Conservation (phyloP, 495 filamentous ascomycete genomes). For the Trichocladium antarcticum region DNA sequence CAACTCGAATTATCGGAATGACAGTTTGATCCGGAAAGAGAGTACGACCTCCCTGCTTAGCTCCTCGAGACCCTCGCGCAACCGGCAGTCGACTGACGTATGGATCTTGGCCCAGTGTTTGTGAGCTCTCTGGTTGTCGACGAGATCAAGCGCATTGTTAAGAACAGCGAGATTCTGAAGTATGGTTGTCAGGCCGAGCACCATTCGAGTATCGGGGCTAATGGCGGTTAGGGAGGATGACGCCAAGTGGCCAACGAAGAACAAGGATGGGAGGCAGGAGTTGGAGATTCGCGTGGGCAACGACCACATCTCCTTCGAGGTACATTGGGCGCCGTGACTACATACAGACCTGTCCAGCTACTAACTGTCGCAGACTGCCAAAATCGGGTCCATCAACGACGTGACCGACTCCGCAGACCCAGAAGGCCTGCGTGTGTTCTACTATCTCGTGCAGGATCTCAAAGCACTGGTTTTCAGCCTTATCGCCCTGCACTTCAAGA, state of each 20-base stretch:
- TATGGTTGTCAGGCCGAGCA: constrained; percentile 29
- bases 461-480: constrained; percentile 95
- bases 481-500: constrained; percentile 96
- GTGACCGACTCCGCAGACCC: constrained; percentile 93
- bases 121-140: constrained; percentile 85
- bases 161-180: constrained; percentile 98
- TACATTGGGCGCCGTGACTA: constrained; percentile 23
- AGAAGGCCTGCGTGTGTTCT: constrained; percentile 96
- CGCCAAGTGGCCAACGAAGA: constrained; percentile 98
- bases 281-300: constrained; percentile 89
- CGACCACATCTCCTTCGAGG: constrained; percentile 98
- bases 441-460: constrained; percentile 96
- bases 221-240: constrained; percentile 73
- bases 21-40: constrained; percentile 98
- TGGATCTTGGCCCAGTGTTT: constrained; percentile 57
- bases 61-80: background rate
- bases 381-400: constrained; percentile 94
- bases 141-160: constrained; percentile 95
- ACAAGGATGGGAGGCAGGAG: constrained; percentile 96
- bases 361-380: constrained; percentile 65
- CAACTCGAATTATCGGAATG: constrained; percentile 99
- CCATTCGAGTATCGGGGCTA: constrained; percentile 12
- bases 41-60: constrained; percentile 49
- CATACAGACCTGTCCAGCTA: background rate
- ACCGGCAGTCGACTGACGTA: background rate